Conservation (phyloP, 345 rosid species). For the Erysimum cheiranthoides region DNA sequence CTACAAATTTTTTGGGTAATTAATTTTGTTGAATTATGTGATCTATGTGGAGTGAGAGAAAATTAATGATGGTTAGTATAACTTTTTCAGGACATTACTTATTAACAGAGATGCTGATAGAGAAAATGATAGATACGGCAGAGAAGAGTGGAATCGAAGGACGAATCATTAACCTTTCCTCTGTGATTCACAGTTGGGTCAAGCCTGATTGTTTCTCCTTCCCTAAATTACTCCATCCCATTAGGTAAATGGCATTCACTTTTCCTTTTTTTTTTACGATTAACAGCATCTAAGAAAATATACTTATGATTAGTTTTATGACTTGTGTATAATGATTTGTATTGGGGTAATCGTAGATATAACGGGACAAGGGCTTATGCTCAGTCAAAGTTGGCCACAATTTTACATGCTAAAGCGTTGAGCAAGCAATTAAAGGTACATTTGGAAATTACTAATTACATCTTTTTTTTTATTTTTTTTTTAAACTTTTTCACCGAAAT, state of each 20-base stretch:
- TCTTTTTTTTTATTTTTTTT: background rate
- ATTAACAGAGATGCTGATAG: conserved; percentile 76
- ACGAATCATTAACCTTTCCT: conserved; percentile 87
- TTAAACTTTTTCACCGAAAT: background rate
- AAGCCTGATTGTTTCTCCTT: conserved; percentile 70
- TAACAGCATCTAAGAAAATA: background rate
- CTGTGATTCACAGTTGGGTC: conserved; percentile 91
- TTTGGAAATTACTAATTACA: background rate
- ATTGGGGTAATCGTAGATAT: conserved; percentile 52
- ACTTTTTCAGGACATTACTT: conserved; percentile 80
- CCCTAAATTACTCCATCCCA: conserved; percentile 67
- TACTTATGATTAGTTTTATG: background rate
- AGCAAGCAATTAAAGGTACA: conserved; percentile 75
- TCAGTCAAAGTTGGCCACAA: conserved; percentile 82
- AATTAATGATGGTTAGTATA: conserved; percentile 19
- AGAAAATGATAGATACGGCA: conserved; percentile 89
- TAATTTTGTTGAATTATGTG: conserved; percentile 35
- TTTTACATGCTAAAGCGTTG: conserved; percentile 84
- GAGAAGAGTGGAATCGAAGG: conserved; percentile 70
- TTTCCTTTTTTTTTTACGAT: background rate
- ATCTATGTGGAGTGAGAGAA: background rate
- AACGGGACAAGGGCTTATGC: conserved; percentile 92
- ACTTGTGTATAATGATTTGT: background rate
- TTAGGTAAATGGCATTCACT: conserved; percentile 51
- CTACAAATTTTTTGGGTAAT: conserved; percentile 86